Evolutionary conservation across 306 rosid species (phyloP).

Genomic region (Casuarina cunninghamiana): DNA sequence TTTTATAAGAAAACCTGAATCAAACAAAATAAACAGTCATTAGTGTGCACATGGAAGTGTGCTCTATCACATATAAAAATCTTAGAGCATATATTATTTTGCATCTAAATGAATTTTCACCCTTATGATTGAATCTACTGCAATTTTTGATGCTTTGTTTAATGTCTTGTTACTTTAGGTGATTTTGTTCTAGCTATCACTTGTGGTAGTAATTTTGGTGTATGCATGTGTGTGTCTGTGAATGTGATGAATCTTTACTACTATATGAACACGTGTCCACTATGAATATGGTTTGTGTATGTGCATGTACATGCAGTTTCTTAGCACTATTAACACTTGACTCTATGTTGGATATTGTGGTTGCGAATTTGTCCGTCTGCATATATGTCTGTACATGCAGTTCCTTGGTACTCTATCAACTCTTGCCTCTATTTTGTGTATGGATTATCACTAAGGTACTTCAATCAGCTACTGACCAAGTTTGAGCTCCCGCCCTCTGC

Average conservation of each 20-base stretch:
- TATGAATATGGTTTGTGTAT: too few species aligned
- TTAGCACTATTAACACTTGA: too few species aligned
- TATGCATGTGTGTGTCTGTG: background rate
- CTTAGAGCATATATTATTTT: background rate
- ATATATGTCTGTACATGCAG: background rate
- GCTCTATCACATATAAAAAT: background rate
- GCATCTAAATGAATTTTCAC: background rate
- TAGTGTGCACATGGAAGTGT: background rate
- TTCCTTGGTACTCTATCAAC: background rate
- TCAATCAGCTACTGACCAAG: background rate
- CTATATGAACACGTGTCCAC: too few species aligned
- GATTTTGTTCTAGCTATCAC: background rate
- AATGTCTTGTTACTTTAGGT: background rate
- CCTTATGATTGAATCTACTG: background rate
- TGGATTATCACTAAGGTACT: background rate
- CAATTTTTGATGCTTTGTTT: background rate
- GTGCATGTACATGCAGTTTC: background rate
- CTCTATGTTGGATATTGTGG: too few species aligned
- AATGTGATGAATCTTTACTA: too few species aligned
- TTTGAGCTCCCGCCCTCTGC: background rate
- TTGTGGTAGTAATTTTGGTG: background rate
- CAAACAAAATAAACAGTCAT: background rate
- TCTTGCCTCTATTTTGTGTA: too few species aligned
- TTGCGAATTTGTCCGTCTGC: too few species aligned
- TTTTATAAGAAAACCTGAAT: background rate